These are phyloP conservation scores for Trichoderma parareesei DNA, from an alignment of 495 filamentous ascomycete species.

Conservation along the genomic window DNA sequence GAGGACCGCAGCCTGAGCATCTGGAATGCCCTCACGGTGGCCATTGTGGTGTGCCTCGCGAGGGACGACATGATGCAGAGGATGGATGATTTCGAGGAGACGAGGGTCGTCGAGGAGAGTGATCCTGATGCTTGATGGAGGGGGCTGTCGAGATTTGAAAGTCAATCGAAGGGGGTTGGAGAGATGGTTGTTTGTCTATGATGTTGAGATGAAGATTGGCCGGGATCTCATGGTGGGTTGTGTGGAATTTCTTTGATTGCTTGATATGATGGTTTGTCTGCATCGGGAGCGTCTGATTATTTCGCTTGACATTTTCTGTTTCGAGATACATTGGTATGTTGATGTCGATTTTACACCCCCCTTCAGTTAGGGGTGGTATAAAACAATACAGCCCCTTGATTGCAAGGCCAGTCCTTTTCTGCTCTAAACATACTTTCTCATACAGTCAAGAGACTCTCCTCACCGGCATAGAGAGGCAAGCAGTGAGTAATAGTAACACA, in stretches of 20 bases:
- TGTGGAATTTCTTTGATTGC: background rate
- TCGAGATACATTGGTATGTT: too few species aligned
- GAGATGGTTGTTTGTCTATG: background rate
- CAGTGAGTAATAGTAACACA: background rate
- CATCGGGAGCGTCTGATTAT: too few species aligned
- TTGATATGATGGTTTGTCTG: background rate
- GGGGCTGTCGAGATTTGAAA: too few species aligned
- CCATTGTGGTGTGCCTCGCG: constrained; percentile 11
- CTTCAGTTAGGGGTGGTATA: too few species aligned
- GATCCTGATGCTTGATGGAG: constrained; percentile 11
- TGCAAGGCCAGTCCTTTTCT: too few species aligned
- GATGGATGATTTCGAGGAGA: constrained; percentile 10
- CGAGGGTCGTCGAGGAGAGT: background rate
- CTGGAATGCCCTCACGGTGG: constrained; percentile 14
- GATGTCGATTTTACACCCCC: too few species aligned
- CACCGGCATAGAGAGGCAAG: background rate
- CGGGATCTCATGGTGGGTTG: background rate
- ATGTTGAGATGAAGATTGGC: background rate
- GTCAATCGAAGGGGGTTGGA: background rate
- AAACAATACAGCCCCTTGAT: too few species aligned
- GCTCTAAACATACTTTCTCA: too few species aligned
- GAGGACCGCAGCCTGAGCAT: constrained; percentile 6
- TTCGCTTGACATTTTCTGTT: too few species aligned
- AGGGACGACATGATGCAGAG: constrained; percentile 12
- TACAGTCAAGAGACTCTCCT: too few species aligned